Conservation (phyloP, 23 red algal genomes). For the Gracilaria caudata region DNA sequence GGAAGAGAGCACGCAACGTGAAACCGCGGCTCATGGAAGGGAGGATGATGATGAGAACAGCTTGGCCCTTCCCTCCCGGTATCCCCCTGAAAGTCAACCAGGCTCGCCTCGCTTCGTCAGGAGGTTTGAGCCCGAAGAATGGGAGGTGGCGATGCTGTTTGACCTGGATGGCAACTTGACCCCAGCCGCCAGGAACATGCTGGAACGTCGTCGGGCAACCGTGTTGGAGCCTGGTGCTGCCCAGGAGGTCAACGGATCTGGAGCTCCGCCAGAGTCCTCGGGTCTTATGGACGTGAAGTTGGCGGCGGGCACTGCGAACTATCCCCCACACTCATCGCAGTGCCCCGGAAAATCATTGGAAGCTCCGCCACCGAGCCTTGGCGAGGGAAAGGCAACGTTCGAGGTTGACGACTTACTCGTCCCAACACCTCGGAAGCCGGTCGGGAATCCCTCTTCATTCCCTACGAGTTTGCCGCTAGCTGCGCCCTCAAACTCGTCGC, state of each 20-base stretch:
- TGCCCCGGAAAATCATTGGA: not conserved
- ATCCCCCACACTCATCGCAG: not conserved
- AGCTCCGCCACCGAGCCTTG: not conserved
- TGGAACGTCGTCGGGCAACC: not conserved
- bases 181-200: not conserved
- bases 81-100: not conserved
- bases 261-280: not conserved
- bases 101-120: not conserved
- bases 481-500: not conserved
- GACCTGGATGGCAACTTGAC: constrained; percentile 22
- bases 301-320: not conserved
- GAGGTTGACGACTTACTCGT: not conserved
- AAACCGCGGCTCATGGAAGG: not conserved
- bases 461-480: not conserved
- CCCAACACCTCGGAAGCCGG: not conserved
- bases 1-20: not conserved
- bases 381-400: not conserved
- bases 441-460: not conserved
- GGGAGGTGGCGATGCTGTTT: not conserved
- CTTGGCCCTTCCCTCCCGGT: not conserved
- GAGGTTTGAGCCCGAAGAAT: not conserved
- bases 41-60: not conserved
- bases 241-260: not conserved
- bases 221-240: not conserved
- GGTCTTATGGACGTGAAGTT: not conserved